Conservation (phyloP, 2,329 filamentous ascomycete species). For the Metarhizium robertsii region DNA sequence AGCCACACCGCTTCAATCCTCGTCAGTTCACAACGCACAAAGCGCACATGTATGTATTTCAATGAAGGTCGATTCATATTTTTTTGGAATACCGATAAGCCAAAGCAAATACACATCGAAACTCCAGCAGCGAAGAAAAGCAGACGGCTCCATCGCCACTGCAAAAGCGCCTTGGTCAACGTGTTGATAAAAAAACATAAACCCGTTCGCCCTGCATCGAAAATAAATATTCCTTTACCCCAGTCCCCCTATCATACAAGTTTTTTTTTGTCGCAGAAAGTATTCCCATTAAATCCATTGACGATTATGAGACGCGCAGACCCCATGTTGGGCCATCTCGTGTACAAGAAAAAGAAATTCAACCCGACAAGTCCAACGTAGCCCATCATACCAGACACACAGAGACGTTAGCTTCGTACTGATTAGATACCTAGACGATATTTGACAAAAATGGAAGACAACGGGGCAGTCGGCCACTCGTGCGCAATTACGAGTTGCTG, state of each 20-base stretch:
- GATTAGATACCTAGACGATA: conserved; percentile 1
- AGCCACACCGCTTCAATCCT: background rate
- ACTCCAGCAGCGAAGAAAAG: conserved; percentile 4
- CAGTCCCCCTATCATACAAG: conserved; percentile 1
- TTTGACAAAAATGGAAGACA: background rate
- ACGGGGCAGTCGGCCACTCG: background rate
- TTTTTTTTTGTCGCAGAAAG: conserved; percentile 1
- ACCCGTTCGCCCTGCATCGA: conserved; percentile 11
- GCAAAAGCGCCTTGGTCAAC: conserved; percentile 3
- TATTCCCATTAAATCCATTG: background rate
- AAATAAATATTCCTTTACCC: background rate
- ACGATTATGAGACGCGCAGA: background rate
- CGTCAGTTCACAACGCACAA: too few relatives aligned
- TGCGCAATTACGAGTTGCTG: conserved; percentile 20
- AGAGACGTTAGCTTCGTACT: conserved; percentile 2
- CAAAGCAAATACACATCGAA: conserved; percentile 9
- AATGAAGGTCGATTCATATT: conserved; percentile 14
- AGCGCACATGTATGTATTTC: background rate
- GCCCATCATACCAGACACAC: conserved; percentile 5
- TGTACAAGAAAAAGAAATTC: background rate
- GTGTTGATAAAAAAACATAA: conserved; percentile 8
- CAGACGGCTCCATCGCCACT: background rate
- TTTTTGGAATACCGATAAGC: conserved; percentile 5
- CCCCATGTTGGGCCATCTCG: background rate
- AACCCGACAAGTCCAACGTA: background rate